These are phyloP conservation scores for Coemansia sp. DNA, from an alignment of 192 early-diverging fungal genomes.

Conservation along the genomic window DNA sequence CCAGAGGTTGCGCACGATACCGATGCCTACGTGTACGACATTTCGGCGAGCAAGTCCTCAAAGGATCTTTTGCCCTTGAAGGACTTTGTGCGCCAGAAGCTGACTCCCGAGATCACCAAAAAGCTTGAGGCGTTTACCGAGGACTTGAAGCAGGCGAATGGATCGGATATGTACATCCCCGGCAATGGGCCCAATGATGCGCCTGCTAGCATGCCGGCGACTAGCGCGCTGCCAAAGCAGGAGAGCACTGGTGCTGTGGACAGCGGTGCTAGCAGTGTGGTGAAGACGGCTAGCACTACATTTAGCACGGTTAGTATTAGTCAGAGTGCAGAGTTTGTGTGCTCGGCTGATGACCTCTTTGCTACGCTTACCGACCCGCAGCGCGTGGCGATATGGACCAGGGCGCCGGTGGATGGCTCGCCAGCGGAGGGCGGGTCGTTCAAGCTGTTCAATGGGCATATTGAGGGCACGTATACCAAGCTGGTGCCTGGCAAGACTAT, in stretches of 20 bases:
- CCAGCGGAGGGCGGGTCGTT: conserved; percentile 66
- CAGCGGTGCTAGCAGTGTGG: conserved; percentile 17
- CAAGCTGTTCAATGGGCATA: conserved; percentile 87
- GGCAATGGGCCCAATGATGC: background rate
- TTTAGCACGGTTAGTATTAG: conserved; percentile 69
- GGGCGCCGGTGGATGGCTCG: conserved; percentile 68
- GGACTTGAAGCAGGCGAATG: conserved; percentile 76
- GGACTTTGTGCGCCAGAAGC: conserved; percentile 68
- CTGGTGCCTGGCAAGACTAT: conserved; percentile 76
- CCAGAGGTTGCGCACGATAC: conserved; percentile 94
- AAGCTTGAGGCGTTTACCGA: conserved; percentile 67
- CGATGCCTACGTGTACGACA: conserved; percentile 77
- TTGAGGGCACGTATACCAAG: conserved; percentile 77
- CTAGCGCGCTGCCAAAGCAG: conserved; percentile 4
- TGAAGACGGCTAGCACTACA: conserved; percentile 14
- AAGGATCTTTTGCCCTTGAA: conserved; percentile 55
- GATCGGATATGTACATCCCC: conserved; percentile 84
- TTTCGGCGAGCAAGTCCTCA: conserved; percentile 54
- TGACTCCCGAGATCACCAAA: conserved; percentile 65
- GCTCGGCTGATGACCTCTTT: conserved; percentile 80
- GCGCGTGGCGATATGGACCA: conserved; percentile 80
- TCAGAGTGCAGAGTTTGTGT: conserved; percentile 82
- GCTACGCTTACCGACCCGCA: conserved; percentile 77
- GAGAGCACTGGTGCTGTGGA: background rate
- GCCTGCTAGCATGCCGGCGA: conserved; percentile 7